A percentile compares a stretch with the other conserved stretches of the same genome.
Conservation (phyloP, 495 filamentous ascomycete genomes). For the Xylaria venustula region DNA sequence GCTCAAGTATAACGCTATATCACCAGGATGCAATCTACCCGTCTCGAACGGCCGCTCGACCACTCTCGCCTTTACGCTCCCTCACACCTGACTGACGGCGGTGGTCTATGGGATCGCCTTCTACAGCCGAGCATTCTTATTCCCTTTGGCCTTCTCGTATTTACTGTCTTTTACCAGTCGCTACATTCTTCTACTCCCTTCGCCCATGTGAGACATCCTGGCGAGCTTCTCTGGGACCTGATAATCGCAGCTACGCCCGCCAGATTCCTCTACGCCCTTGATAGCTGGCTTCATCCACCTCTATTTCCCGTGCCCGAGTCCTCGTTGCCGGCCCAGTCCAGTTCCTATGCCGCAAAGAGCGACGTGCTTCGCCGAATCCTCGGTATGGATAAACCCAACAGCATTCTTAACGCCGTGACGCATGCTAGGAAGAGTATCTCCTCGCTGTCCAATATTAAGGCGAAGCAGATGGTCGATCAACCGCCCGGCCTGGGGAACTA, state of each 20-base stretch:
- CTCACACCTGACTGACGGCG: conserved; percentile 14
- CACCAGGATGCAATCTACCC: conserved; percentile 30
- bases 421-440: conserved; percentile 46
- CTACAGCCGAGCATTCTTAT: conserved; percentile 36
- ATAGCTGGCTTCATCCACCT: conserved; percentile 44
- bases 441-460: conserved; percentile 48
- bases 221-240: conserved; percentile 60
- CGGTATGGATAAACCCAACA: conserved; percentile 55
- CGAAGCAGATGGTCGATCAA: conserved; percentile 28
- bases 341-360: conserved; percentile 59
- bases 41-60: conserved; percentile 20
- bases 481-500: conserved; percentile 85
- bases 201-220: conserved; percentile 32
- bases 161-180: conserved; percentile 44
- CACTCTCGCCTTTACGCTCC: conserved; percentile 17
- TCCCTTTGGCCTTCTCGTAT: conserved; percentile 36
- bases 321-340: conserved; percentile 14
- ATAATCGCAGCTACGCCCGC: conserved; percentile 62
- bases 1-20: background rate
- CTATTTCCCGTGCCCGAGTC: conserved; percentile 27
- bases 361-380: conserved; percentile 66
- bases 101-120: conserved; percentile 28
- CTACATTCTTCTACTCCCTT: conserved; percentile 26
- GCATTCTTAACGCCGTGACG: conserved; percentile 36
- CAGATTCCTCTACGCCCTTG: conserved; percentile 57